phyloP scores from a whole-genome alignment of 257 asterid genomes.

The Dorcoceras hygrometricum region DNA sequence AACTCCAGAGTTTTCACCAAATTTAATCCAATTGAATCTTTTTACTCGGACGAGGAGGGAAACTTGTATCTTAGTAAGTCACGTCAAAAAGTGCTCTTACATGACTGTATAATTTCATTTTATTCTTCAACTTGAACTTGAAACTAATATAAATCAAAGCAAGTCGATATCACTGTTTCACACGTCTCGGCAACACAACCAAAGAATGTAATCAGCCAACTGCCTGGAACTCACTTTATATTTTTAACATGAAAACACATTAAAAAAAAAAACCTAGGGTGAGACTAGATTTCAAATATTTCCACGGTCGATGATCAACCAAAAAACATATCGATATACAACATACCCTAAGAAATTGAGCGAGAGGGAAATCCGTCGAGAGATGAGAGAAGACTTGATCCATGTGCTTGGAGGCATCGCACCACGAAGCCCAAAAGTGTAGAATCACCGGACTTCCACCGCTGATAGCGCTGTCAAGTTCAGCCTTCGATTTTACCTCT shows the following conservation, averaged over 20 bases:
- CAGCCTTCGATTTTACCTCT: slow-evolving; percentile 78
- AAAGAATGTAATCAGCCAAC: neutral
- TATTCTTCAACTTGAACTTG: neutral
- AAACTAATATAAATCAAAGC: slow-evolving; percentile 8
- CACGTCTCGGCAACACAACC: neutral
- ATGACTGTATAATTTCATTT: neutral
- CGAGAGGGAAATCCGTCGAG: slow-evolving; percentile 90
- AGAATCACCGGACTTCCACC: slow-evolving; percentile 52
- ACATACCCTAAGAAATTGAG: slow-evolving; percentile 73
- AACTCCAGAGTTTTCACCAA: slow-evolving; percentile 2
- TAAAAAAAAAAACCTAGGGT: neutral
- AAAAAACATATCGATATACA: neutral
- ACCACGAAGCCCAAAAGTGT: slow-evolving; percentile 99
- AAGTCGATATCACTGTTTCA: slow-evolving; percentile 17
- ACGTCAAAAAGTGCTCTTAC: neutral
- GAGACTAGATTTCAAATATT: neutral
- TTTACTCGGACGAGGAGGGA: neutral
- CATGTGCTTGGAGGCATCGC: slow-evolving; percentile 99
- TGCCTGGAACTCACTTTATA: neutral
- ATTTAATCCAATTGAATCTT: slow-evolving; percentile 4
- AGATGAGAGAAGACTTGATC: slow-evolving; percentile 95
- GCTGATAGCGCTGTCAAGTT: slow-evolving; percentile 47
- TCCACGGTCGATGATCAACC: neutral
- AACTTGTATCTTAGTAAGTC: neutral
- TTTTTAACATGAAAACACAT: neutral